Conservation (phyloP, 768 basidiomycete genomes). For the Russula dissimulans region DNA sequence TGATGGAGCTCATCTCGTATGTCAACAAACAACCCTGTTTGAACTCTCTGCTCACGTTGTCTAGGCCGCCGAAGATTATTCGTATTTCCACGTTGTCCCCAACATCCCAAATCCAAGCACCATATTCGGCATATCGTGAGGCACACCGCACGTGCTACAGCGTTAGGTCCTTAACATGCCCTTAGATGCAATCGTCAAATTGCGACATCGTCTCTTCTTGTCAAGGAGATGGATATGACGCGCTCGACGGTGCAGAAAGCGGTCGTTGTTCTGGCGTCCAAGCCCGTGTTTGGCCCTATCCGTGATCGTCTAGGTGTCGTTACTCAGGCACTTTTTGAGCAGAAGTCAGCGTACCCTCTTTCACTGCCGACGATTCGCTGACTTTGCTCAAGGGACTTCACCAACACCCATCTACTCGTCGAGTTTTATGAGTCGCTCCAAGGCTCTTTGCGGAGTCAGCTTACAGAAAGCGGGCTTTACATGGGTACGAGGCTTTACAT, state of each 20-base stretch:
- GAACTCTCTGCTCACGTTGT: conserved; percentile 1
- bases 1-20: conserved; percentile 90
- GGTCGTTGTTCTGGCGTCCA: conserved; percentile 85
- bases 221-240: conserved; percentile 79
- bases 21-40: conserved; percentile 23
- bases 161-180: background rate
- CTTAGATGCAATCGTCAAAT: conserved; percentile 92
- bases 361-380: background rate
- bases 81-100: conserved; percentile 88
- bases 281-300: conserved; percentile 90
- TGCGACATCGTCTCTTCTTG: conserved; percentile 62
- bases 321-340: conserved; percentile 83
- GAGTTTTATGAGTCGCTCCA: conserved; percentile 80
- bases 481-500: conserved; percentile 57
- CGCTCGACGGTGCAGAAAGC: conserved; percentile 97
- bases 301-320: conserved; percentile 93
- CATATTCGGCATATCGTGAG: conserved; percentile 92
- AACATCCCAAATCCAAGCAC: conserved; percentile 63
- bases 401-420: conserved; percentile 77
- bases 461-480: conserved; percentile 89
- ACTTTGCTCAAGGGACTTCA: conserved; percentile 60
- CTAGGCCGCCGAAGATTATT: conserved; percentile 87
- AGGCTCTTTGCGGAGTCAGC: conserved; percentile 59
- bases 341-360: conserved; percentile 38
- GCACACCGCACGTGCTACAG: background rate